These are phyloP conservation scores for Gremmenia infestans DNA, from an alignment of 2,329 filamentous ascomycete genomes.

Conservation along the genomic window DNA sequence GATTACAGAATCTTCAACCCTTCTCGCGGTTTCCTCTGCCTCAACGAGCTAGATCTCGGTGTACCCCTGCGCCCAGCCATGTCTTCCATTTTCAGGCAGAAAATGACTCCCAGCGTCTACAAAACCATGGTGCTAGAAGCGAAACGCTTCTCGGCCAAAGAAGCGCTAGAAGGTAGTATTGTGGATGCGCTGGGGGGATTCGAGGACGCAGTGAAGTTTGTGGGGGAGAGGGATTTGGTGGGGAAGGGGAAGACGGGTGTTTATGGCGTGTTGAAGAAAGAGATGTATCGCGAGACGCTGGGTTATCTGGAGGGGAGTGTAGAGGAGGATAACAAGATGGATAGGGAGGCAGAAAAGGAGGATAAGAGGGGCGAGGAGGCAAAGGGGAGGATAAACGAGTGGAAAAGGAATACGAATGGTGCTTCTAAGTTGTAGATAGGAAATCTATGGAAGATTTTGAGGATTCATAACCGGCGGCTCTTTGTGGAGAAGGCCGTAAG, in stretches of 20 bases:
- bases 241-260: conserved; percentile 60
- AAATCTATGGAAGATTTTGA: not conserved
- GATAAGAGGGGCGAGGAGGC: conserved; percentile 18
- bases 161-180: conserved; percentile 61
- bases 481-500: no score
- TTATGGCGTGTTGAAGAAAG: conserved; percentile 67
- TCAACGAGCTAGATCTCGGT: conserved; percentile 79
- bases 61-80: conserved; percentile 70
- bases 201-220: conserved; percentile 56
- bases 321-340: conserved; percentile 38
- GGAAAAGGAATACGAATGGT: conserved; percentile 22
- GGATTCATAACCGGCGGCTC: no score
- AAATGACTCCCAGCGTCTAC: conserved; percentile 51
- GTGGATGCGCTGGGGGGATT: conserved; percentile 64
- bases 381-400: conserved; percentile 21
- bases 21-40: conserved; percentile 64
- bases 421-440: conserved; percentile 24
- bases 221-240: conserved; percentile 53
- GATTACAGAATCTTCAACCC: conserved; percentile 78
- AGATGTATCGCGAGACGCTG: conserved; percentile 68
- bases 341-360: conserved; percentile 35
- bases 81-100: conserved; percentile 68
- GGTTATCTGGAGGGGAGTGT: conserved; percentile 51
- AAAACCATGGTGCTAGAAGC: conserved; percentile 69
- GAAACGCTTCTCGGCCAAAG: conserved; percentile 56